Base-by-base conservation (phyloP, 768 basidiomycete genomes). In the Rhodosporidiobolus sp. region DNA sequence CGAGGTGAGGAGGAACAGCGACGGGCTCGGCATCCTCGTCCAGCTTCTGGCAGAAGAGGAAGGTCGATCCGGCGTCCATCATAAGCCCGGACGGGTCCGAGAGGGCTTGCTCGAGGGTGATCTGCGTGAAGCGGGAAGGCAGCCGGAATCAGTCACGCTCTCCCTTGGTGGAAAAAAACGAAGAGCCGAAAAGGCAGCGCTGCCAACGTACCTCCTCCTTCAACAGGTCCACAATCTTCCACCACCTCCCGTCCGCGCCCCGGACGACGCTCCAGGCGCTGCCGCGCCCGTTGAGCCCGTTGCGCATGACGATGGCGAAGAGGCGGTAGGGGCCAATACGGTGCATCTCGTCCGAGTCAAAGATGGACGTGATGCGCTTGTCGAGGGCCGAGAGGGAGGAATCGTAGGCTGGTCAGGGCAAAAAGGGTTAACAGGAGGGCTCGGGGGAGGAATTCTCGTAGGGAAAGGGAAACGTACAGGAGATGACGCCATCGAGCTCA, bases 271-370 rank as follows among this genome's bases (percentile, higher is more conserved):
- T 56, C 67, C 64, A 72, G 0, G 45, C 26, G 24, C 64, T 69
- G 19, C 64, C 67, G 19, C 70, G 52, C 0, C 74, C 74, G 45
- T 75, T 72, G 16, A 75, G 57, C 0, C 74, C 74, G 53, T 59
- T 72, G 35, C 64, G 48, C 49, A 72, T 43, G 26, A 75, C n/a
- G 50, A 72, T 26, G 6, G 67, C 56, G 38, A 5, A 14, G 19
- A 75, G 64, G 3, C 28, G 38, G 64, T 66, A 75, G 0, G 70
- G 70, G 5, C 70, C 74, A 43, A 65, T 4, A 3, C 28, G 46
- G 22, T 34, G 26, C 59, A 61, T 30, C 4, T 48, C 56, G 32
- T 43, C 10, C 9, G 26, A 10, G 10, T 45, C 43, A 28, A 63
- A 70, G 56, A 65, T 8, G 6, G 50, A 38, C 11, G 45, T 32